Conservation (phyloP, 768 basidiomycete genomes). For the Naganishia vaughanmartiniae region DNA sequence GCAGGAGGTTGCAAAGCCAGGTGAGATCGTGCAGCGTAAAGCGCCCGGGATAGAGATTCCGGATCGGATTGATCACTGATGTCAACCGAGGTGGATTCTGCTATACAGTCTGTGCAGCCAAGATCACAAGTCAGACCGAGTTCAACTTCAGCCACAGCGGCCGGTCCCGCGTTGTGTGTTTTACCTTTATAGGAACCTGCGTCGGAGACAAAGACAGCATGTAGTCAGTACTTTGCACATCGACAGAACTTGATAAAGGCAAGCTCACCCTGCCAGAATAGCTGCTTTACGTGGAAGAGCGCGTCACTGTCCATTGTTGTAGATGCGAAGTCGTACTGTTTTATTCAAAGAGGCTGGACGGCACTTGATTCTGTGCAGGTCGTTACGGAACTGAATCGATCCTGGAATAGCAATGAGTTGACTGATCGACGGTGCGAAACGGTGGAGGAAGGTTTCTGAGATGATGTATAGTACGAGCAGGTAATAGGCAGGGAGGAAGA, state of each 20-base stretch:
- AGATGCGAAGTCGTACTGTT: neutral
- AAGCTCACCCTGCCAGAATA: slow-evolving; percentile 51
- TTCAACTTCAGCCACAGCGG: slow-evolving; percentile 9
- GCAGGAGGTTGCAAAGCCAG: slow-evolving; percentile 43
- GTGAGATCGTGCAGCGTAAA: slow-evolving; percentile 51
- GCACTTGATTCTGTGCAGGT: too few species aligned
- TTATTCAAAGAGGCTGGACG: neutral
- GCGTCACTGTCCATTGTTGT: slow-evolving; percentile 51
- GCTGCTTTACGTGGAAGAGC: slow-evolving; percentile 51
- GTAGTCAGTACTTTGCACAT: neutral
- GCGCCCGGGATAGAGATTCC: slow-evolving; percentile 41
- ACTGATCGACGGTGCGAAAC: too few species aligned
- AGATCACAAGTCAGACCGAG: neutral
- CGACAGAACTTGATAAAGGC: neutral
- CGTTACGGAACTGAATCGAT: too few species aligned
- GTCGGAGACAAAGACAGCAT: neutral
- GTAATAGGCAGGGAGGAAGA: too few species aligned
- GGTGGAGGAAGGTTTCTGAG: too few species aligned
- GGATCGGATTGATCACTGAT: slow-evolving; percentile 36
- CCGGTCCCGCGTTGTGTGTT: neutral
- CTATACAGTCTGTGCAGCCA: slow-evolving; percentile 44
- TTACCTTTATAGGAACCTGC: slow-evolving; percentile 48
- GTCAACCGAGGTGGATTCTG: slow-evolving; percentile 44
- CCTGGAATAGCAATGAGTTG: too few species aligned
- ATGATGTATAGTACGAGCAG: too few species aligned